These are phyloP conservation scores for Mycena filopes DNA, from an alignment of 768 basidiomycete genomes.

Conservation along the genomic window DNA sequence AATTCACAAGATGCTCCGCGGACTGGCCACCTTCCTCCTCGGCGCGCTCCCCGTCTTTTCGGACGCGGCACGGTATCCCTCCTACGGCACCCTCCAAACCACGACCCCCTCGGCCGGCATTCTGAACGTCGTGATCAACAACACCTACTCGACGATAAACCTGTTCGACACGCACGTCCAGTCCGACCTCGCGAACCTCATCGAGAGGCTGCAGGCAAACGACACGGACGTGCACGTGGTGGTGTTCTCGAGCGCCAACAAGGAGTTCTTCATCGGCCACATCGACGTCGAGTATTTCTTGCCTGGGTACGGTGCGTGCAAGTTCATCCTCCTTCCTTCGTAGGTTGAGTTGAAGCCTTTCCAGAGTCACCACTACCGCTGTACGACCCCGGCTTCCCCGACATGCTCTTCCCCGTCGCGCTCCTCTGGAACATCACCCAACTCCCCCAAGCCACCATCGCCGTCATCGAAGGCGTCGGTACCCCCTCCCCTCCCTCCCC, in stretches of 20 bases:
- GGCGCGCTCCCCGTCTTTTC: too few species aligned
- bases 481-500: background rate
- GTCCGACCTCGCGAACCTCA: conserved; percentile 20
- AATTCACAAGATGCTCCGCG: too few species aligned
- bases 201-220: conserved; percentile 14
- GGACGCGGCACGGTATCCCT: background rate
- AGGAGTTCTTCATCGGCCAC: conserved; percentile 18
- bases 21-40: background rate
- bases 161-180: conserved; percentile 2
- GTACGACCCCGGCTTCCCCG: conserved; percentile 4
- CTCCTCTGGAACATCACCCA: conserved; percentile 26
- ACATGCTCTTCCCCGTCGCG: conserved; percentile 22
- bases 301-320: conserved; percentile 5
- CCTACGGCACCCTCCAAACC: conserved; percentile 8
- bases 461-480: conserved; percentile 21
- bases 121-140: conserved; percentile 18
- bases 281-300: conserved; percentile 16
- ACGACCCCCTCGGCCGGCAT: conserved; percentile 1
- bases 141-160: conserved; percentile 10
- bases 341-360: too few species aligned
- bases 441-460: conserved; percentile 25
- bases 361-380: conserved; percentile 6
- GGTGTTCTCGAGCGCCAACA: conserved; percentile 18
- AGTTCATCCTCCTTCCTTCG: too few species aligned
- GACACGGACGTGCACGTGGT: conserved; percentile 12